Conservation (phyloP, 2,329 filamentous ascomycete genomes). For the Lecanosticta acicola region DNA sequence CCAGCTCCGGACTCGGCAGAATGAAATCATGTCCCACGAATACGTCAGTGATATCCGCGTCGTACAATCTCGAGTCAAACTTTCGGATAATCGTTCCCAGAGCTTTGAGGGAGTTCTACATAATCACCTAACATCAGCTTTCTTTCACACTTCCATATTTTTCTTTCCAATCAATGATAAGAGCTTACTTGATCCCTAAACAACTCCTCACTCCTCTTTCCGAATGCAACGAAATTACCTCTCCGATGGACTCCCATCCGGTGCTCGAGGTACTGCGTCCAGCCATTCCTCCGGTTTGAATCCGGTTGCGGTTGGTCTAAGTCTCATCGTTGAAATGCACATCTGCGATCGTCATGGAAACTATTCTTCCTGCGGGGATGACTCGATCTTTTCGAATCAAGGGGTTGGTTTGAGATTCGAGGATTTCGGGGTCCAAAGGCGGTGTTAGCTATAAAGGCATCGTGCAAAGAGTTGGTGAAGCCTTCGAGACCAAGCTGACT, state of each 20-base stretch:
- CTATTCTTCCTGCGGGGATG: slow-evolving; percentile 23
- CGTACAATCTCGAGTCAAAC: slow-evolving; percentile 21
- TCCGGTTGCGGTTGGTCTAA: slow-evolving; percentile 27
- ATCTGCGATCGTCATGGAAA: slow-evolving; percentile 29
- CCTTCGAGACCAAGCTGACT: slow-evolving; percentile 14
- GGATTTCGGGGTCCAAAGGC: slow-evolving; percentile 17
- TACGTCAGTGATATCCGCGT: slow-evolving; percentile 16
- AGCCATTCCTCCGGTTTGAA: slow-evolving; percentile 36
- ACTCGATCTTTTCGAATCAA: slow-evolving; percentile 17
- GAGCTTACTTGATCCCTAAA: slow-evolving; percentile 25
- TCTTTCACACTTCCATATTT: slow-evolving; percentile 5
- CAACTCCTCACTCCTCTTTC: slow-evolving; percentile 31
- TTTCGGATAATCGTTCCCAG: slow-evolving; percentile 16
- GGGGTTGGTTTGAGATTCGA: slow-evolving; percentile 15
- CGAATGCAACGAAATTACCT: slow-evolving; percentile 36
- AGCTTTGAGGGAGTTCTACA: slow-evolving; percentile 23
- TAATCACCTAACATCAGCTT: too few species aligned
- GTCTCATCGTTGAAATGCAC: slow-evolving; percentile 31
- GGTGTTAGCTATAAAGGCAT: slow-evolving; percentile 14
- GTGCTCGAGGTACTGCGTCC: slow-evolving; percentile 15
- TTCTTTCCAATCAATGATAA: too few species aligned
- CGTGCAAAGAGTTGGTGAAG: slow-evolving; percentile 18
- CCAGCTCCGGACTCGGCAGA: slow-evolving; percentile 18
- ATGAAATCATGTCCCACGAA: slow-evolving; percentile 19
- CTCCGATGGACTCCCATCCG: slow-evolving; percentile 20